These are phyloP conservation scores for Emmonsiellopsis sp. DNA, from an alignment of 2,329 filamentous ascomycete genomes.

Conservation along the genomic window DNA sequence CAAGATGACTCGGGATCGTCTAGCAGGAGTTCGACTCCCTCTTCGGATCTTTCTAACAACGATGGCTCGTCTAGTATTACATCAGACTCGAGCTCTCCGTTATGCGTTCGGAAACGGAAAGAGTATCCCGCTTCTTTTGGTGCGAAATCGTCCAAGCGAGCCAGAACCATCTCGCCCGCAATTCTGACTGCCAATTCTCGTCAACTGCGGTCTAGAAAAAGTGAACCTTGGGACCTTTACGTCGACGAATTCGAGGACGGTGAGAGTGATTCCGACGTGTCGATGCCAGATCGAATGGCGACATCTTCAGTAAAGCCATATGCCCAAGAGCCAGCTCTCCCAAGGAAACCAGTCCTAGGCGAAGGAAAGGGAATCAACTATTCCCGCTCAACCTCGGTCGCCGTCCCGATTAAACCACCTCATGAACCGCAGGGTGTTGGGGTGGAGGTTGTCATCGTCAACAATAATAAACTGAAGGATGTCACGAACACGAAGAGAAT, in stretches of 20 bases:
- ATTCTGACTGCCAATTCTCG: background rate
- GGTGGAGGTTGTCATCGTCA: background rate
- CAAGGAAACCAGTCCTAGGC: background rate
- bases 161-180: background rate
- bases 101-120: conserved; percentile 4
- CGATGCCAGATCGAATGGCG: background rate
- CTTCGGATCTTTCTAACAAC: background rate
- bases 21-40: background rate
- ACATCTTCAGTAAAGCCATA: background rate
- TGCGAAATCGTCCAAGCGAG: background rate
- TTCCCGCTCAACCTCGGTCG: background rate
- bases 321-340: no score
- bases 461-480: background rate
- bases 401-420: background rate
- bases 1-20: conserved; percentile 1
- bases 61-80: conserved; percentile 2
- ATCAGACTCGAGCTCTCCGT: conserved; percentile 1
- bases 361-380: background rate
- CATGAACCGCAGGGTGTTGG: background rate
- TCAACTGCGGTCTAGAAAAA: background rate
- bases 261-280: background rate
- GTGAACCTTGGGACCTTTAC: background rate
- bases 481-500: background rate
- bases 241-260: background rate
- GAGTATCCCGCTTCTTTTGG: background rate